These are phyloP conservation scores for Alternaria panax DNA, from an alignment of 2,329 filamentous ascomycete species.

Conservation along the genomic window DNA sequence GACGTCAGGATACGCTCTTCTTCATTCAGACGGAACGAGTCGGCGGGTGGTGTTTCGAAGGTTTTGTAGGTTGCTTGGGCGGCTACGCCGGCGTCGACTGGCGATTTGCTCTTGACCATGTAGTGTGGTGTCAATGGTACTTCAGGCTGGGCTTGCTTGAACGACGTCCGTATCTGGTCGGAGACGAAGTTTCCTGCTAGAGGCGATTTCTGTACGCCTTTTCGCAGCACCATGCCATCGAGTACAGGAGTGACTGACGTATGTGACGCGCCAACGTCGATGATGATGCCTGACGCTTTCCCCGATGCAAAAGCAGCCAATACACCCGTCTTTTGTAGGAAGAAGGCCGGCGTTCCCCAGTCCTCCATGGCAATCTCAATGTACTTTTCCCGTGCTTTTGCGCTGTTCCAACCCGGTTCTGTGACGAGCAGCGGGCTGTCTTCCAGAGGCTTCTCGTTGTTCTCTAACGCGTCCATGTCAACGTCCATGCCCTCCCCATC, in stretches of 20 bases:
- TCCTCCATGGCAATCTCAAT: constrained; percentile 97
- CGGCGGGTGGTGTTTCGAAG: constrained; percentile 67
- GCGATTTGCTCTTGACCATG: constrained; percentile 83
- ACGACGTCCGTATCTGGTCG: constrained; percentile 82
- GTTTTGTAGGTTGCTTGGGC: constrained; percentile 77
- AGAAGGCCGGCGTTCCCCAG: constrained; percentile 95
- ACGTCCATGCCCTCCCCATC: constrained; percentile 62
- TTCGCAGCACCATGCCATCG: constrained; percentile 94
- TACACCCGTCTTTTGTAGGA: constrained; percentile 86
- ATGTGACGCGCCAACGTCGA: constrained; percentile 89
- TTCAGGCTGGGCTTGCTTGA: constrained; percentile 70
- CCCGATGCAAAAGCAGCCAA: constrained; percentile 91
- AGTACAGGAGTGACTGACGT: constrained; percentile 90
- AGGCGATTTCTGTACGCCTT: constrained; percentile 79
- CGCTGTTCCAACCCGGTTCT: constrained; percentile 89
- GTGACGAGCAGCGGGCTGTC: constrained; percentile 94
- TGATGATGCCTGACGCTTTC: constrained; percentile 89
- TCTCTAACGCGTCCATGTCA: constrained; percentile 66
- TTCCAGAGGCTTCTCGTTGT: constrained; percentile 75
- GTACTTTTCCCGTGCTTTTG: constrained; percentile 88
- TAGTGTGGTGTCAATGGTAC: constrained; percentile 85
- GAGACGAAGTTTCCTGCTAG: constrained; percentile 91
- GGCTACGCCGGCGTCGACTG: constrained; percentile 84
- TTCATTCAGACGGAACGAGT: constrained; percentile 81
- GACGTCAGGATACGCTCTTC: constrained; percentile 93